Evolutionary conservation across 176 grass and related monocot species (phyloP).

Genomic region (Bolboschoenus planiculmis): DNA sequence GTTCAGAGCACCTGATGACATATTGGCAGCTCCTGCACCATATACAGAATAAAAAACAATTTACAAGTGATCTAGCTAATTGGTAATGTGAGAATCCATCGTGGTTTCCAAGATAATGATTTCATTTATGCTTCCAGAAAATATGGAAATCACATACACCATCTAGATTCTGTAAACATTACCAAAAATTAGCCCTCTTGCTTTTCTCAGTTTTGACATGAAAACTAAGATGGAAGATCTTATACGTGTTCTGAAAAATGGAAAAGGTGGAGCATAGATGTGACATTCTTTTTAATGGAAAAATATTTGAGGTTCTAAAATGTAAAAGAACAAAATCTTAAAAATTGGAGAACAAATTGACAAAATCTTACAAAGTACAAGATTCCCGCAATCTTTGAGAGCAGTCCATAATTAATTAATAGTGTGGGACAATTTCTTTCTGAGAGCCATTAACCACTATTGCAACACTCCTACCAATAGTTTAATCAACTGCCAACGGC

Average conservation of each 20-base stretch:
- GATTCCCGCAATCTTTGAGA: background rate
- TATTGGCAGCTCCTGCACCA: conserved; percentile 33
- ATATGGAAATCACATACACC: background rate
- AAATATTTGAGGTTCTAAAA: background rate
- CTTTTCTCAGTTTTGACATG: background rate
- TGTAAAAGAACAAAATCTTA: background rate
- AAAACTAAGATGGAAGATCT: background rate
- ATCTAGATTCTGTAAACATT: background rate
- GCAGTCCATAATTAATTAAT: background rate
- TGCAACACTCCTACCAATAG: background rate
- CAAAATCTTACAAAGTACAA: background rate
- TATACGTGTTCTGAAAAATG: background rate
- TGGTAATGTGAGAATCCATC: background rate
- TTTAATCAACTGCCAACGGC: background rate
- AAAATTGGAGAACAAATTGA: background rate
- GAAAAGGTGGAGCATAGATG: background rate
- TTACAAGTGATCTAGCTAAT: conserved; percentile 9
- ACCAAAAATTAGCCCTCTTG: background rate
- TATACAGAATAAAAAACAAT: conserved; percentile 25
- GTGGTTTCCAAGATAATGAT: background rate
- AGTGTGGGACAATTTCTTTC: background rate
- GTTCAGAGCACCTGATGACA: conserved; percentile 32
- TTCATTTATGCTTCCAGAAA: background rate
- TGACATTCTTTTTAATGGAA: background rate
- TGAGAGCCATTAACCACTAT: background rate